Base-by-base conservation (phyloP, 2,329 filamentous ascomycete species). In the Botryotinia convoluta region DNA sequence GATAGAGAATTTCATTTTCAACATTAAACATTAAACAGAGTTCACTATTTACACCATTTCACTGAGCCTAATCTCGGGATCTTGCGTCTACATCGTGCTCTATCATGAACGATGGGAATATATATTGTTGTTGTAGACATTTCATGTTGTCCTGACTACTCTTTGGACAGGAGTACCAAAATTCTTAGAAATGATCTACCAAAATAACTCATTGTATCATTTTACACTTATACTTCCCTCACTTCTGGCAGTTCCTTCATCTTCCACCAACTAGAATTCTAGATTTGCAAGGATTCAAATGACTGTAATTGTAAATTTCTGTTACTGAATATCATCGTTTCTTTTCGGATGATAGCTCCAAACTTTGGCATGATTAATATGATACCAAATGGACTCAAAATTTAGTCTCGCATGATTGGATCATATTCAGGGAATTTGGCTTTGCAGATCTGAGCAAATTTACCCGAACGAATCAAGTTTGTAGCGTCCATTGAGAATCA, bases 181-280 rank as follows among this genome's bases (percentile, higher is more conserved):
- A n/a, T 1, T 54, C 4, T n/a, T 16, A 14, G 6, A n/a, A 54
- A 7, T 16, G 48, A n/a, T 16, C 48, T 3, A n/a, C 26, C 2
- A 7, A 16, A 1, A 14, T n/a, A 51, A 14, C 16, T 54, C 16
- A n/a, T 54, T 14, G 12, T n/a, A 14, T n/a, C 2, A 54, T n/a
- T 1, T 6, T 3, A 54, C 5, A n/a, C 0, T 10, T 7, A 3
- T 3, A n/a, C 1, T n/a, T n/a, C 26, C 5, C 5, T n/a, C 12
- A n/a, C 5, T 16, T 51, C 48, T 16, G 9, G 5, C 7, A 14
- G 4, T 51, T 7, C 10, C 12, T 16, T n/a, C 2, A 51, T 51
- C 48, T n/a, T 51, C 4, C 26, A 12, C 26, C 26, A 3, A 7
- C 26, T 14, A 16, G 12, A 51, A 14, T n/a, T 16, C 5, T 26